These are phyloP conservation scores for Lipomyces oligophaga DNA, from an alignment of 805 yeast species.

Conservation along the genomic window DNA sequence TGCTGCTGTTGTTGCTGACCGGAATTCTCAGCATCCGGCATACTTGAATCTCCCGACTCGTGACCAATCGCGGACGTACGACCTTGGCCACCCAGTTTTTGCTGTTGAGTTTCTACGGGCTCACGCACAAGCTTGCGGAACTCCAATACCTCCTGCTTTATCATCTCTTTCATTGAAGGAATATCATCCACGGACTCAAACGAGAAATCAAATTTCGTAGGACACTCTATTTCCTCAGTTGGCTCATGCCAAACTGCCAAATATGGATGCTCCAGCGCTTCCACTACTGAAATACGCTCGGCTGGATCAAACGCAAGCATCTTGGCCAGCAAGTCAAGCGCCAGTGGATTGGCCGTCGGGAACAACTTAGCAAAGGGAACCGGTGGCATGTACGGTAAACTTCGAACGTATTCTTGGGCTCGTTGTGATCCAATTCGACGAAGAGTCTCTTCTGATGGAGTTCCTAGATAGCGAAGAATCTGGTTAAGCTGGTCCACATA, in stretches of 20 bases:
- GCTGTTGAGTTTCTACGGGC: slow-evolving; percentile 57
- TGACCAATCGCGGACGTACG: slow-evolving; percentile 19
- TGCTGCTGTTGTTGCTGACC: slow-evolving; percentile 29
- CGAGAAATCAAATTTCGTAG: slow-evolving; percentile 75
- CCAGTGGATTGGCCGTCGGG: slow-evolving; percentile 80
- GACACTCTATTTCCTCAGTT: slow-evolving; percentile 75
- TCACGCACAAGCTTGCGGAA: slow-evolving; percentile 79
- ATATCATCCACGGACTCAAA: slow-evolving; percentile 83
- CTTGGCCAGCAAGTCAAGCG: slow-evolving; percentile 71
- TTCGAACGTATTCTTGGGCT: slow-evolving; percentile 82
- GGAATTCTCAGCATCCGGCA: slow-evolving; percentile 4
- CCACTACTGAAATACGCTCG: slow-evolving; percentile 78
- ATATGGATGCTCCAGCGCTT: slow-evolving; percentile 87
- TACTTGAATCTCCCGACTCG: no score
- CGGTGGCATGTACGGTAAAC: slow-evolving; percentile 76
- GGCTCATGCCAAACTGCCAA: slow-evolving; percentile 89
- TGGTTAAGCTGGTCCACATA: slow-evolving; percentile 92
- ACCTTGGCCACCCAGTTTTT: slow-evolving; percentile 39
- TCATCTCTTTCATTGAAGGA: slow-evolving; percentile 68
- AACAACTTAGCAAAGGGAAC: slow-evolving; percentile 67
- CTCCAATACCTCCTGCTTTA: slow-evolving; percentile 70
- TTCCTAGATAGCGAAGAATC: slow-evolving; percentile 83
- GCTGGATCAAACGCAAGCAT: slow-evolving; percentile 86
- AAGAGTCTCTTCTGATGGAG: slow-evolving; percentile 73
- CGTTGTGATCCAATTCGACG: slow-evolving; percentile 74